Base-by-base conservation (phyloP, 768 basidiomycete species). In the Xerocomus brunneocitrinus region DNA sequence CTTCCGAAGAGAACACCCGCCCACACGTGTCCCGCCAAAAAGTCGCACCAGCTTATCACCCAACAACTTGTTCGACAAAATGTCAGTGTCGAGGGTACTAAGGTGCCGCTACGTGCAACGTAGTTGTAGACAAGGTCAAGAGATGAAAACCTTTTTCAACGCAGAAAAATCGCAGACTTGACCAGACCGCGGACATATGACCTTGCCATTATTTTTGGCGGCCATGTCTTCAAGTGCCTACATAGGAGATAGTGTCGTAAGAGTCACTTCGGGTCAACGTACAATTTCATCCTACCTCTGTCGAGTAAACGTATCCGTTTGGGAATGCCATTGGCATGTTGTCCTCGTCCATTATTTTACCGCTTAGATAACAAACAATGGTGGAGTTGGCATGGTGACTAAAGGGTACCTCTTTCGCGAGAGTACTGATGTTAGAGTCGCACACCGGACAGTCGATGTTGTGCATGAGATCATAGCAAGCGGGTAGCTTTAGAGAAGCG, bases 301-400 rank as follows among this genome's bases (percentile, higher is more conserved):
- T 76, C n/a, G 92, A 95, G 68, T 98, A 98, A 36, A 98, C 95
- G 62, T 87, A 79, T 16, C 95, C 95, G 57, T 91, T 84, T 3
- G 93, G 89, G 60, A 97, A 91, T 12, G 84, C 87, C 85, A 97
- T 81, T 0, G 95, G 92, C 77, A 87, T 85, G 62, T 95, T 95
- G 66, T 93, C 85, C 58, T 85, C 94, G 62, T 97, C 89, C 87
- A 98, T 95, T 52, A 98, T 94, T 67, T 86, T 85, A 25, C 95
- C 94, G 57, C 82, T 92, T 63, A 98, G 79, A 49, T 84, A 73
- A 66, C 97, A 98, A 14, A 98, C 95, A 50, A 99, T 91, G 0
- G 91, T 95, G 22, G 93, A 95, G 65, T 95, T 98, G 38, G 87
- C 84, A 67, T 98, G 94, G 72, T 98, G 95, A 60, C 89, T 91